Conservation (phyloP, 257 asterid species). For the Cynanchum wilfordii region DNA sequence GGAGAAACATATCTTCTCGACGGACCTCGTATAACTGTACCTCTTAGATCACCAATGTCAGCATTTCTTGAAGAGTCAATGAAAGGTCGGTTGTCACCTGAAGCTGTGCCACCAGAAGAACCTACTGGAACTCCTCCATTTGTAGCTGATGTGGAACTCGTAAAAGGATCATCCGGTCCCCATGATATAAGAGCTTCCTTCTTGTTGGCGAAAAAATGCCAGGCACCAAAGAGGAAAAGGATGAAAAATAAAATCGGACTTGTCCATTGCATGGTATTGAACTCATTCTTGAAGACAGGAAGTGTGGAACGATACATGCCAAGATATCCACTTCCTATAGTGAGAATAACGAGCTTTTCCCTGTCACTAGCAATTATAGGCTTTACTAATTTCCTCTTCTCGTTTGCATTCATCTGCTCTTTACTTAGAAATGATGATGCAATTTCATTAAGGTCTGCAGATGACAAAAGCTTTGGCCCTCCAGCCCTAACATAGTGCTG, state of each 20-base stretch:
- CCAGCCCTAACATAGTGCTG: slow-evolving; percentile 78
- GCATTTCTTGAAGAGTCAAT: slow-evolving; percentile 61
- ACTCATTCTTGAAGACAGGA: slow-evolving; percentile 68
- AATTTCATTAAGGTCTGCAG: slow-evolving; percentile 60
- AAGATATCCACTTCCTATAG: slow-evolving; percentile 64
- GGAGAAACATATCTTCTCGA: slow-evolving; percentile 77
- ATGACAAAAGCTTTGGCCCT: slow-evolving; percentile 60
- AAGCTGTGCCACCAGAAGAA: slow-evolving; percentile 16
- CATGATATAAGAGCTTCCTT: slow-evolving; percentile 87
- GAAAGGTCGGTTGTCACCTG: slow-evolving; percentile 48
- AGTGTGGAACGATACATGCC: slow-evolving; percentile 83
- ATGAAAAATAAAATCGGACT: slow-evolving; percentile 81
- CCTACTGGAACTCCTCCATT: slow-evolving; percentile 42
- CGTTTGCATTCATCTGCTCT: slow-evolving; percentile 29
- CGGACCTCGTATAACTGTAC: slow-evolving; percentile 49
- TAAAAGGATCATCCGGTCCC: slow-evolving; percentile 88
- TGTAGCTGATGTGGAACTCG: slow-evolving; percentile 33
- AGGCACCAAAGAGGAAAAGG: slow-evolving; percentile 77
- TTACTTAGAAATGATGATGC: slow-evolving; percentile 49
- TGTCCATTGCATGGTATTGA: slow-evolving; percentile 76
- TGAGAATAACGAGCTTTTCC: slow-evolving; percentile 66
- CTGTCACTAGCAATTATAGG: slow-evolving; percentile 68
- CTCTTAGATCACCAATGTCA: slow-evolving; percentile 61
- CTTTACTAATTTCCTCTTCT: slow-evolving; percentile 16
- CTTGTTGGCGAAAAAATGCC: slow-evolving; percentile 87